Conservation (phyloP, 2,329 filamentous ascomycete species). For the Aspergillus viridinutans region DNA sequence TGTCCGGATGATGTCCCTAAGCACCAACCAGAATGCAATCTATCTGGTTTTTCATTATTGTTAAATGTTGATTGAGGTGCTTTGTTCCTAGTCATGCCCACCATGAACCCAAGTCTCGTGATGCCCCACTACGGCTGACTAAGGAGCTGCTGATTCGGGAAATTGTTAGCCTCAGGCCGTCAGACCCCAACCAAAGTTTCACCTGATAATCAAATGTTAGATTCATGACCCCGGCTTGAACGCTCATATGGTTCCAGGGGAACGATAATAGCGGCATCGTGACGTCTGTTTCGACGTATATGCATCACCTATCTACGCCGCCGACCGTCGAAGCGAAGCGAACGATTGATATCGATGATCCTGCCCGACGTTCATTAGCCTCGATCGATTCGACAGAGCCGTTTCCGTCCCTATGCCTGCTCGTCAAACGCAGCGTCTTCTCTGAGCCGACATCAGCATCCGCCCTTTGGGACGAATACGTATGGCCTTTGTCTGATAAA, state of each 20-base stretch:
- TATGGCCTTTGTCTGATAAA: conserved; percentile 22
- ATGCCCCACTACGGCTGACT: conserved; percentile 12
- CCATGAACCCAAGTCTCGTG: conserved; percentile 1
- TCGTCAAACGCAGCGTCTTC: conserved; percentile 8
- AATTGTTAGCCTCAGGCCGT: conserved; percentile 3
- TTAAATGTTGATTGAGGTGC: background rate
- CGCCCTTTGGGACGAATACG: conserved; percentile 1
- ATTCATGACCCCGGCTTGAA: background rate
- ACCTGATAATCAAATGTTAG: background rate
- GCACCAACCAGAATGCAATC: background rate
- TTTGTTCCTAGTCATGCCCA: background rate
- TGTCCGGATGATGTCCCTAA: background rate
- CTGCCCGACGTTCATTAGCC: conserved; percentile 15
- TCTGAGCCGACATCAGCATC: background rate
- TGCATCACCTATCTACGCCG: background rate
- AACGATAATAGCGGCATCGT: background rate
- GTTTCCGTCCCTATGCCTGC: conserved; percentile 23
- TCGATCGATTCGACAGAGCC: conserved; percentile 7
- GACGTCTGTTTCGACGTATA: background rate
- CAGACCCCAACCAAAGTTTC: conserved; percentile 3
- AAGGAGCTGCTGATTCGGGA: conserved; percentile 6
- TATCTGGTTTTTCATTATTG: background rate
- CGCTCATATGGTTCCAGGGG: background rate
- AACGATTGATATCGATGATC: background rate
- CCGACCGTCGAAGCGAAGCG: background rate